A percentile compares a stretch with the other conserved stretches of the same genome.
These are phyloP conservation scores for Phialophora chinensis DNA, from an alignment of 2,329 filamentous ascomycete species.

Conservation along the genomic window DNA sequence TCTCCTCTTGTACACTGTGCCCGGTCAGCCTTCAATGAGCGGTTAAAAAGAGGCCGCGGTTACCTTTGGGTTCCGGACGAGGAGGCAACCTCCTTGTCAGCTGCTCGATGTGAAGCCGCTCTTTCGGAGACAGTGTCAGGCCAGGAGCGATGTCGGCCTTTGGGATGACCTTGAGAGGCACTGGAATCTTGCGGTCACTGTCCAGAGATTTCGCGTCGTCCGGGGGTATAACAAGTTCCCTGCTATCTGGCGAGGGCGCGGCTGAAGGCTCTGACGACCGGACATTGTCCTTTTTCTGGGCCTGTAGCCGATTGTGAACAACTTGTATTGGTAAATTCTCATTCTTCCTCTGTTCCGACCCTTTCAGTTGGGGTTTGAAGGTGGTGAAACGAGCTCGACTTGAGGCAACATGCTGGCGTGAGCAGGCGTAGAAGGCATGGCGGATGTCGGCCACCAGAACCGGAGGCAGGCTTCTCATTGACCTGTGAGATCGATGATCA, in stretches of 20 bases:
- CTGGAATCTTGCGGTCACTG: conserved; percentile 31
- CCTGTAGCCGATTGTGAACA: conserved; percentile 27
- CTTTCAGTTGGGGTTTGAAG: conserved; percentile 26
- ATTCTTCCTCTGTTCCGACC: conserved; percentile 1
- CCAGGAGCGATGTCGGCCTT: conserved; percentile 37
- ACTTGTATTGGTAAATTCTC: conserved; percentile 32
- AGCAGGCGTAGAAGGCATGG: conserved; percentile 34
- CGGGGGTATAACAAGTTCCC: conserved; percentile 28
- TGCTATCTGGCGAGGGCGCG: conserved; percentile 2
- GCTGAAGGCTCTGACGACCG: conserved; percentile 3
- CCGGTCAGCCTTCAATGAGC: conserved; percentile 13
- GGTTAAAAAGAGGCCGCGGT: background rate
- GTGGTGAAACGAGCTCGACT: conserved; percentile 32
- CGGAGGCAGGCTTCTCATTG: conserved; percentile 28
- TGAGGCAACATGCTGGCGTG: conserved; percentile 30
- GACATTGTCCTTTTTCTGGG: conserved; percentile 18
- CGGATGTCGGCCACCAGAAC: conserved; percentile 35
- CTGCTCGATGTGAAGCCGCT: conserved; percentile 40
- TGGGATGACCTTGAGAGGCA: conserved; percentile 38
- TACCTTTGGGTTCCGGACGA: conserved; percentile 30
- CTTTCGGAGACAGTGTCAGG: conserved; percentile 37
- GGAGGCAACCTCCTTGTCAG: conserved; percentile 35
- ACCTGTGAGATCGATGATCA: background rate
- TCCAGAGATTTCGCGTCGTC: conserved; percentile 31
- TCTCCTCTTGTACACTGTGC: conserved; percentile 47